phyloP scores from a whole-genome alignment of 352 stramenopile species.

The Pythium oligandrum region DNA sequence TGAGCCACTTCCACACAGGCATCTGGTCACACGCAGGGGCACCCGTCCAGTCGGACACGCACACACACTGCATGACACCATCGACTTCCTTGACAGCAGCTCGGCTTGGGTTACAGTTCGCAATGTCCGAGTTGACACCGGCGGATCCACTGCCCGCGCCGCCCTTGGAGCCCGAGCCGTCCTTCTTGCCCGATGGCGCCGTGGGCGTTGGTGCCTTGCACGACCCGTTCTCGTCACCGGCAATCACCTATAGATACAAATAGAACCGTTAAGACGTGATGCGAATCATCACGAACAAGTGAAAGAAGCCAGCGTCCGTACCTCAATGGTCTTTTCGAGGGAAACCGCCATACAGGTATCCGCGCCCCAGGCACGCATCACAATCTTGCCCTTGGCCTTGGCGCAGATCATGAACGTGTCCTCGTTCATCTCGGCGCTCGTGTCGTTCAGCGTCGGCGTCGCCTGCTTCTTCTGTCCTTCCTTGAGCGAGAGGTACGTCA shows the following conservation, averaged over 20 bases:
- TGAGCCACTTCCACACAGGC: slow-evolving; percentile 41
- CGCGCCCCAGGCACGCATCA: slow-evolving; percentile 30
- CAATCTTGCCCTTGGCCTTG: slow-evolving; percentile 21
- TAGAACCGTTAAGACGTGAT: no score
- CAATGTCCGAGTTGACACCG: no score
- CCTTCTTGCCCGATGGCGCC: no score
- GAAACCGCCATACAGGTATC: slow-evolving; percentile 24
- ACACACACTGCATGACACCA: slow-evolving; percentile 21
- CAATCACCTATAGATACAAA: neutral
- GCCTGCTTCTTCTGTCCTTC: slow-evolving; percentile 28
- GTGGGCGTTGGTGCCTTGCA: neutral
- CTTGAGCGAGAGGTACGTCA: slow-evolving; percentile 34
- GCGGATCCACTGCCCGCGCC: no score
- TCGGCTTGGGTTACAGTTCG: no score
- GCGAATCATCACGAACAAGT: no score
- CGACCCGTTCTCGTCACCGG: neutral
- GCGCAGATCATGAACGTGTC: slow-evolving; percentile 32
- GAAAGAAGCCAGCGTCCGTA: slow-evolving; percentile 1
- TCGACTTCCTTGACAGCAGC: no score
- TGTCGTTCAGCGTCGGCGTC: slow-evolving; percentile 25
- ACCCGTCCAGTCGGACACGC: slow-evolving; percentile 36
- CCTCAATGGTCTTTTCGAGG: slow-evolving; percentile 12
- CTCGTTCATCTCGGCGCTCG: slow-evolving; percentile 19
- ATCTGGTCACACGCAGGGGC: slow-evolving; percentile 29
- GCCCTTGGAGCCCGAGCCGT: no score